Evolutionary conservation across 2,329 filamentous ascomycete species (phyloP).

Genomic region (Cercospora canescens): DNA sequence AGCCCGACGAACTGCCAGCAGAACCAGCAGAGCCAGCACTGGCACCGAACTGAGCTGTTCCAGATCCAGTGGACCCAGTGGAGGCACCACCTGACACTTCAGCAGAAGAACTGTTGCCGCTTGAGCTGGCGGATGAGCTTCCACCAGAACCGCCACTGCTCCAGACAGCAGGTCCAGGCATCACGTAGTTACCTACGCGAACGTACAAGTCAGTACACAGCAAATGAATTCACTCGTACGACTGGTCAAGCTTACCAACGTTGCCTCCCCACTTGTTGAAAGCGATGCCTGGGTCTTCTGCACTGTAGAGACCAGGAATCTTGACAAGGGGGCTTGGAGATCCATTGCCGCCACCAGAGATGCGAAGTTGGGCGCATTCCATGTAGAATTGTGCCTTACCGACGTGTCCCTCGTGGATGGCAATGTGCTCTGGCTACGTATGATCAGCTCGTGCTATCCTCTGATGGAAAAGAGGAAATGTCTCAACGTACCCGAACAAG

Average conservation of each 20-base stretch:
- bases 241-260: background rate
- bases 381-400: constrained; percentile 21
- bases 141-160: background rate
- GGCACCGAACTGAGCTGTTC: too few species aligned
- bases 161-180: background rate
- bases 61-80: background rate
- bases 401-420: constrained; percentile 22
- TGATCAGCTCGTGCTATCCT: background rate
- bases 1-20: background rate
- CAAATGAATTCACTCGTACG: background rate
- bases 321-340: constrained; percentile 21
- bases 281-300: constrained; percentile 23
- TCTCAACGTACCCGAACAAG: background rate
- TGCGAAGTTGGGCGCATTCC: constrained; percentile 24
- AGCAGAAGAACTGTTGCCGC: background rate
- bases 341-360: constrained; percentile 22
- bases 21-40: background rate
- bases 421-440: constrained; percentile 22
- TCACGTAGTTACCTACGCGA: background rate
- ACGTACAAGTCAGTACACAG: background rate
- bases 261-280: constrained; percentile 25
- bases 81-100: background rate
- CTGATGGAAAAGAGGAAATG: constrained; percentile 9
- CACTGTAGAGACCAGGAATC: constrained; percentile 26
- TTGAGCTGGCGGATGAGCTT: background rate